Base-by-base conservation (phyloP, 2,329 filamentous ascomycete species). In the Penicillium brasilianum region DNA sequence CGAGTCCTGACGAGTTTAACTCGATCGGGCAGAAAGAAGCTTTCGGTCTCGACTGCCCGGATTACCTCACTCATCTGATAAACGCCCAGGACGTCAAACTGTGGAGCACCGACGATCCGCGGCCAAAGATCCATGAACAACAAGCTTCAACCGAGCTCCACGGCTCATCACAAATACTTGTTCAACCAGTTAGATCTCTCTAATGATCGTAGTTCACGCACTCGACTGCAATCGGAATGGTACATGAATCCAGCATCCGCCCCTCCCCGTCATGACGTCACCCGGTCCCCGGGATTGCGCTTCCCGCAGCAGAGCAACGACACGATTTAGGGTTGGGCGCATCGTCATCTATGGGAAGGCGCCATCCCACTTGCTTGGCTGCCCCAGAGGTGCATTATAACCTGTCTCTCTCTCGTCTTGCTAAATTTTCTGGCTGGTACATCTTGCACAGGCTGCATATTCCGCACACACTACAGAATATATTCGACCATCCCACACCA, bases 251-350 rank as follows among this genome's bases (percentile, higher is more conserved):
- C 68, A 72, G 50, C 61, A 65, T 71, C 69, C 67, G 65, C 54
- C 25, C 50, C 34, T 68, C 65, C 64, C 69, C 69, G 67, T 67
- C 69, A 69, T 75, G 73, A 75, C 73, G 72, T 75, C 71, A 73
- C 61, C 51, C 58, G 65, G 56, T 59, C 61, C 63, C 58, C 62
- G 61, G 66, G 63, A 65, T 55, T 63, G 56, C 30, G 60, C 53
- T 68, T 68, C 62, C 61, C 65, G 48, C 44, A 36, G 34, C 28
- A 50, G 34, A 34, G 39, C 36, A 55, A 55, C 46, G 54, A 53
- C 43, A 34, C 58, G 37, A 52, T 44, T 64, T 59, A 67, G 59
- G 57, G 57, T 65, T 66, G 57, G 39, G 55, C 52, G 9, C 57
- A 61, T 64, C 64, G 67, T 69, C 67, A 69, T 69, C 65, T 66